These are phyloP conservation scores for Filobasidium uniguttulatum DNA, from an alignment of 1,284 basidiomycete genomes.

Conservation along the genomic window DNA sequence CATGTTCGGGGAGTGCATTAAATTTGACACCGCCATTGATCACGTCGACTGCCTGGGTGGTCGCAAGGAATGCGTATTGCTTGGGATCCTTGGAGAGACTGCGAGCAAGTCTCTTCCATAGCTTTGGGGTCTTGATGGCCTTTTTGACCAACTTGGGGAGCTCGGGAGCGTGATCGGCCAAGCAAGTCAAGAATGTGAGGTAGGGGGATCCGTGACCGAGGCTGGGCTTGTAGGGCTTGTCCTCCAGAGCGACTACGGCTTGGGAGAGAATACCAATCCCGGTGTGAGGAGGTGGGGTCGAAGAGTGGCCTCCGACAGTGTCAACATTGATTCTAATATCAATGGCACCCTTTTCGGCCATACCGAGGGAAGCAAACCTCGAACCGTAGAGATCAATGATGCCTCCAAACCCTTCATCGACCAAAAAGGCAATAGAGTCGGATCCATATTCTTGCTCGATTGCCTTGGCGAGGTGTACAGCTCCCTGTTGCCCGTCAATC, in stretches of 20 bases:
- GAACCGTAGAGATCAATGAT: slow-evolving; percentile 20
- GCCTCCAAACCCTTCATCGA: slow-evolving; percentile 26
- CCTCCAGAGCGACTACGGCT: slow-evolving; percentile 30
- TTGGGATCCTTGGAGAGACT: slow-evolving; percentile 20
- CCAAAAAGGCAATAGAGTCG: slow-evolving; percentile 20
- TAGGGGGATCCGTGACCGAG: slow-evolving; percentile 33
- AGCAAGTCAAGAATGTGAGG: slow-evolving; percentile 39
- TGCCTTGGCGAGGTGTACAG: slow-evolving; percentile 15
- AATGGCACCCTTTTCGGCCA: slow-evolving; percentile 21
- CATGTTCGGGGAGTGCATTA: slow-evolving; percentile 37
- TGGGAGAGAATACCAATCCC: slow-evolving; percentile 35
- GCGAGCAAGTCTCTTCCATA: slow-evolving; percentile 36
- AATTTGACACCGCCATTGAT: slow-evolving; percentile 36
- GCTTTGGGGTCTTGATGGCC: slow-evolving; percentile 28
- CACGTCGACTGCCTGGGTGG: slow-evolving; percentile 33
- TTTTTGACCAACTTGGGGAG: slow-evolving; percentile 29
- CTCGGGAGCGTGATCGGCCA: slow-evolving; percentile 37
- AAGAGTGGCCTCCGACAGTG: slow-evolving; percentile 23
- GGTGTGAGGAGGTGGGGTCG: slow-evolving; percentile 34
- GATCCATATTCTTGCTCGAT: slow-evolving; percentile 18
- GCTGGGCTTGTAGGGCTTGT: slow-evolving; percentile 28
- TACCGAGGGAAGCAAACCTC: slow-evolving; percentile 21
- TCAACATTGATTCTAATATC: not conserved
- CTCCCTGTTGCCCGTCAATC: slow-evolving; percentile 23
- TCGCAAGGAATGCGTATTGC: slow-evolving; percentile 31